Evolutionary conservation across 2,329 filamentous ascomycete genomes (phyloP).

Genomic region (Neospermospora avenae): DNA sequence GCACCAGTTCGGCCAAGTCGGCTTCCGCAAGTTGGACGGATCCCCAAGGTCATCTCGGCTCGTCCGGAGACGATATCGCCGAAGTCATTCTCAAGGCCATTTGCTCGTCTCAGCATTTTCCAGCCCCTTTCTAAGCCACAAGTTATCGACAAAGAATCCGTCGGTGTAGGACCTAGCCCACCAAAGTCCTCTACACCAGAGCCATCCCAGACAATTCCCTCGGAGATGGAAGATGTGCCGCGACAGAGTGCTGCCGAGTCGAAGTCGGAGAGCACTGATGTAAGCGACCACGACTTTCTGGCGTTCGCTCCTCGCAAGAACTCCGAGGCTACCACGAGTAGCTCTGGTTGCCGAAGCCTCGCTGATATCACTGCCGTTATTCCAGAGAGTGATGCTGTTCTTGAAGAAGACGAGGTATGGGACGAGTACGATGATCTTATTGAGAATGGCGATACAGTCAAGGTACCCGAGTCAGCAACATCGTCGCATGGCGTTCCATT

Average conservation of each 20-base stretch:
- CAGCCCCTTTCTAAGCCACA: conserved; percentile 33
- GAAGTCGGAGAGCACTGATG: conserved; percentile 18
- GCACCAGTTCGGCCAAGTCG: conserved; percentile 50
- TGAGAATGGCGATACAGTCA: conserved; percentile 54
- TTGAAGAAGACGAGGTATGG: conserved; percentile 92
- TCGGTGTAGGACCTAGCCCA: conserved; percentile 47
- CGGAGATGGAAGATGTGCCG: conserved; percentile 12
- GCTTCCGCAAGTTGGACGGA: conserved; percentile 78
- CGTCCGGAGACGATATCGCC: conserved; percentile 65
- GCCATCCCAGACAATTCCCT: conserved; percentile 1
- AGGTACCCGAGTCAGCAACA: conserved; percentile 48
- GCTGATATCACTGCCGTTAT: conserved; percentile 64
- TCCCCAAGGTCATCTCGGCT: conserved; percentile 74
- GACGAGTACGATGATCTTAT: conserved; percentile 90
- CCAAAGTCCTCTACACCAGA: conserved; percentile 28
- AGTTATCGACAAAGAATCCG: conserved; percentile 39
- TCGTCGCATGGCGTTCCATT: conserved; percentile 57
- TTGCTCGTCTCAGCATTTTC: conserved; percentile 55
- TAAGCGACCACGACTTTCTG: conserved; percentile 59
- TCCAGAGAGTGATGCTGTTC: conserved; percentile 57
- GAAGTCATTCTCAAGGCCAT: conserved; percentile 83
- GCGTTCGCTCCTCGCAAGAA: conserved; percentile 70
- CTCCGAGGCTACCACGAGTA: conserved; percentile 61
- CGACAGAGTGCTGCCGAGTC: conserved; percentile 27
- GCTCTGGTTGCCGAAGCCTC: conserved; percentile 57